Conservation (phyloP, 2,329 filamentous ascomycete species). For the Xylaria sp. region DNA sequence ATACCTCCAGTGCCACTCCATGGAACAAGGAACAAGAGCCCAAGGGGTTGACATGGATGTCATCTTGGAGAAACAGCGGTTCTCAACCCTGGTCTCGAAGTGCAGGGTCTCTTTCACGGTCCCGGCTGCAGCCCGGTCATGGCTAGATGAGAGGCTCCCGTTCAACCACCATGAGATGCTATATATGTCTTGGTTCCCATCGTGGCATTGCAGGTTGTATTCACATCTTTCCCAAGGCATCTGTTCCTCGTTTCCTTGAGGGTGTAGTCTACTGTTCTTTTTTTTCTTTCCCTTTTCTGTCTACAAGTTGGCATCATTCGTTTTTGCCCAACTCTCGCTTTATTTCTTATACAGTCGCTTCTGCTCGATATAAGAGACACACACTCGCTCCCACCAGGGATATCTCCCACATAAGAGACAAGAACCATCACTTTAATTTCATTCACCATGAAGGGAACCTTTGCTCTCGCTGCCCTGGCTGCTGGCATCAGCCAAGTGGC, state of each 20-base stretch:
- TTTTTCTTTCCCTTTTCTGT: conserved; percentile 43
- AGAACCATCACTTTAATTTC: conserved; percentile 17
- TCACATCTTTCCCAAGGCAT: conserved; percentile 34
- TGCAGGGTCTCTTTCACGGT: conserved; percentile 24
- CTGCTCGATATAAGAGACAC: conserved; percentile 30
- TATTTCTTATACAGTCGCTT: conserved; percentile 37
- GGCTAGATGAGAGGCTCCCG: conserved; percentile 33
- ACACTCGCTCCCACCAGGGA: conserved; percentile 31
- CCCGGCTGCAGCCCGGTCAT: conserved; percentile 24
- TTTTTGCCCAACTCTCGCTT: conserved; percentile 57
- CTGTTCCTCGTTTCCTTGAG: conserved; percentile 39
- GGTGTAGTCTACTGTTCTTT: conserved; percentile 39
- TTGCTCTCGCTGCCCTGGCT: conserved; percentile 56
- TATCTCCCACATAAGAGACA: conserved; percentile 15
- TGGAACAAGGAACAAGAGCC: conserved; percentile 34
- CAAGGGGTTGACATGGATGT: conserved; percentile 30
- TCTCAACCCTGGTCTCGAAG: conserved; percentile 32
- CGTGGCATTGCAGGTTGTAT: conserved; percentile 10
- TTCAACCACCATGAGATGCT: conserved; percentile 33
- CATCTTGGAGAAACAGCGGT: conserved; percentile 34
- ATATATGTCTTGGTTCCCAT: conserved; percentile 39
- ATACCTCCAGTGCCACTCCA: conserved; percentile 1
- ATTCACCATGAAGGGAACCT: conserved; percentile 57
- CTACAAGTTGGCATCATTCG: conserved; percentile 60
- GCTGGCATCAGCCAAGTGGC: conserved; percentile 56